Base-by-base conservation (phyloP, 2,329 filamentous ascomycete genomes). In the Ophioceras dolichostomum region DNA sequence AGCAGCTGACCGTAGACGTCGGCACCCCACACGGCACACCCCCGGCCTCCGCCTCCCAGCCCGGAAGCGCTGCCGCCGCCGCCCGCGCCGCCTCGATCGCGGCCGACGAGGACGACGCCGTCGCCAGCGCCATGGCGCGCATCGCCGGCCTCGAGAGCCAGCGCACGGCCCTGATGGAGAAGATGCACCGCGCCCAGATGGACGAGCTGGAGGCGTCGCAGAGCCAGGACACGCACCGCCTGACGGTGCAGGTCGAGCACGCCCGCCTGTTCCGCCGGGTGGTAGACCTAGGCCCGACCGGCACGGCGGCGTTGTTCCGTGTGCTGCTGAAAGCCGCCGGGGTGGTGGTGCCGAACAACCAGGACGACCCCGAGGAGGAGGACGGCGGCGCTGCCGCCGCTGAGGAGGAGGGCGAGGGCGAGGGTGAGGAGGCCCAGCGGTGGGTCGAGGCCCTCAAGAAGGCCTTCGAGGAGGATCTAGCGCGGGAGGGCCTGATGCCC, bases 51-150 rank as follows among this genome's bases (percentile, higher is more conserved):
- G 10, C 13, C 18, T 9, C 16, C 18, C 10, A 13, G 10, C 5
- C n/a, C 16, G 29, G 29, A 13, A 18, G 34, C 27, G 22, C 12
- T 12, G 24, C 13, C 18, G 34, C 16, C 20, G n/a, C 13, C 17
- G 19, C 14, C 22, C 19, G 17, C 10, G 28, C 26, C 8, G 28
- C 34, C 5, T 29, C 27, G 13, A 24, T 24, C 12, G 34, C 34
- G 17, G 34, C 27, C 12, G 28, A 36, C n/a, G 34, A 36, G 28
- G 34, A 36, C 19, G 34, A 36, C 13, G 34, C 34, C 18, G 34
- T 36, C n/a, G 34, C 34, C 24, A 36, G 34, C 34, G 34, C 34
- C 8, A 24, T 36, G 5, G 13, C 34, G 3, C 34, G 27, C 18
- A 36, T 36, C 16, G 26, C 24, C 27, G 27, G 26, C 26, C 34